Conservation (phyloP, 257 asterid genomes). For the Ilex asprella region DNA sequence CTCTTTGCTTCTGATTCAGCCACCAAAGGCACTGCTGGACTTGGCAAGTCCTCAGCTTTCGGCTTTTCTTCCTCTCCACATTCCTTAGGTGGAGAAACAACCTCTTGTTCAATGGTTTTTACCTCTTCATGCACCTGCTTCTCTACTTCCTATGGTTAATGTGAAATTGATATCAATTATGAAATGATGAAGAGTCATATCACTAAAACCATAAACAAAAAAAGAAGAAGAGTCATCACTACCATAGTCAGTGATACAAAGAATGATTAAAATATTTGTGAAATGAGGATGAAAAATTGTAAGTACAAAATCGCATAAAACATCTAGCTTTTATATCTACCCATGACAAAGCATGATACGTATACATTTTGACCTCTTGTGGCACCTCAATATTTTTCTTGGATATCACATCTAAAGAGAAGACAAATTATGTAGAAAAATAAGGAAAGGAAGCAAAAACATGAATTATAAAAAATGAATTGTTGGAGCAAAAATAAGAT, state of each 20-base stretch:
- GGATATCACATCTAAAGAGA: no score
- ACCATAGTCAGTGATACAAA: no score
- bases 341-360: no score
- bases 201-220: background rate
- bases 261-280: no score
- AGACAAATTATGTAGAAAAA: no score
- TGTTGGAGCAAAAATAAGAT: background rate
- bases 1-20: conserved; percentile 22
- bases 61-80: conserved; percentile 16
- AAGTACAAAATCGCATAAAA: no score
- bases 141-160: background rate
- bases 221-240: background rate
- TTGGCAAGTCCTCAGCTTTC: conserved; percentile 16
- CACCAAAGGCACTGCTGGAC: conserved; percentile 1
- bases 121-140: conserved; percentile 10
- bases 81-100: background rate
- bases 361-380: no score
- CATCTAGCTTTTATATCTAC: no score
- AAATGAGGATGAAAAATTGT: no score
- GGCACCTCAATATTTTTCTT: no score
- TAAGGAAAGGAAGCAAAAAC: background rate
- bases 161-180: background rate
- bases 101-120: conserved; percentile 11
- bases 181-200: background rate
- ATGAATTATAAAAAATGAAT: background rate